phyloP scores from a whole-genome alignment of 106 monocot species.

The Triglochin maritima region DNA sequence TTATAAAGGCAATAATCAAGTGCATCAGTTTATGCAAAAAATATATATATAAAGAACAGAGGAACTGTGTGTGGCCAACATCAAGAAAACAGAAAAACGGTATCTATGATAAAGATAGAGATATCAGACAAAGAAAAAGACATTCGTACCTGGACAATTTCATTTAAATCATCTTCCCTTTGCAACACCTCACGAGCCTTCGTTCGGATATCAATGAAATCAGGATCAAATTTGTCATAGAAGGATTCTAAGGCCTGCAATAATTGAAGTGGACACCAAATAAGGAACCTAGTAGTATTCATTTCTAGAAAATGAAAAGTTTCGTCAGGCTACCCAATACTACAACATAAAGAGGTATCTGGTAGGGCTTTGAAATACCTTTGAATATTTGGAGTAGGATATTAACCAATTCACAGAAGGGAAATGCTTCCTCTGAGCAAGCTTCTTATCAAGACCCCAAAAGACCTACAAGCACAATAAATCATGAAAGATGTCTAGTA shows the following conservation, averaged over 20 bases:
- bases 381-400: slow-evolving; percentile 98
- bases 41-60: no score
- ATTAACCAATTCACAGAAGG: slow-evolving; percentile 99
- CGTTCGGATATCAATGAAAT: slow-evolving; percentile 98
- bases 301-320: background rate
- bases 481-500: background rate
- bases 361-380: slow-evolving; percentile 22
- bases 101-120: background rate
- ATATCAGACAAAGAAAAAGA: no score
- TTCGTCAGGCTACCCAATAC: no score
- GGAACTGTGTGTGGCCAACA: no score
- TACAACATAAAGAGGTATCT: no score
- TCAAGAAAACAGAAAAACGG: no score
- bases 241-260: slow-evolving; percentile 89
- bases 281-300: background rate
- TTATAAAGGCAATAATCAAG: no score
- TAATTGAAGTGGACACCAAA: slow-evolving; percentile 8
- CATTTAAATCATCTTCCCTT: slow-evolving; percentile 98
- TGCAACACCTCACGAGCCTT: slow-evolving; percentile 98
- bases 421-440: slow-evolving; percentile 99
- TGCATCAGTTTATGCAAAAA: no score
- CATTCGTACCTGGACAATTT: slow-evolving; percentile 89
- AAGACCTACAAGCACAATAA: slow-evolving; percentile 55
- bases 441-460: slow-evolving; percentile 99
- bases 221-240: slow-evolving; percentile 89